Conservation (phyloP, 139 green algal genomes). For the Edaphochlamys debaryana region DNA sequence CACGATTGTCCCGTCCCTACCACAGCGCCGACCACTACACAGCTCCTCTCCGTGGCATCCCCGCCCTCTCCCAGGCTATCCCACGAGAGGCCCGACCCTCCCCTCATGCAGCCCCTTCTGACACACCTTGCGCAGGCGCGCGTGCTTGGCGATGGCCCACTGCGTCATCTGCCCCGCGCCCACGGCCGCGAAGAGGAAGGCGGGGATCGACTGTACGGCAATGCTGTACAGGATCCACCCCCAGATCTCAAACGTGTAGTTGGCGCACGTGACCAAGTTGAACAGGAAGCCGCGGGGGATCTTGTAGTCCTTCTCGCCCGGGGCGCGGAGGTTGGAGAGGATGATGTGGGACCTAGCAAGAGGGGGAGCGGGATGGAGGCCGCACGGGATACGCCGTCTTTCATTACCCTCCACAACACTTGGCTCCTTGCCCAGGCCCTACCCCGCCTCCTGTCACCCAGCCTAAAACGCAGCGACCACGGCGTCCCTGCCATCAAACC, state of each 20-base stretch:
- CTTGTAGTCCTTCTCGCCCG: conserved; percentile 85
- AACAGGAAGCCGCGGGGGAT: conserved; percentile 94
- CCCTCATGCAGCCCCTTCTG: neutral
- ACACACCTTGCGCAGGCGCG: conserved; percentile 84
- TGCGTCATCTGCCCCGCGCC: conserved; percentile 86
- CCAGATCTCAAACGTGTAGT: conserved; percentile 90
- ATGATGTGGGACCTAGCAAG: conserved; percentile 88
- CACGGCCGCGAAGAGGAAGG: conserved; percentile 84
- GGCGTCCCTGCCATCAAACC: no score
- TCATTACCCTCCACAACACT: no score
- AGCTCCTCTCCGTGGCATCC: no score
- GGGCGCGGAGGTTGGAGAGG: conserved; percentile 81
- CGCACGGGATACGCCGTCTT: no score
- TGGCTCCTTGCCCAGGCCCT: no score
- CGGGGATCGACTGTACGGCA: conserved; percentile 82
- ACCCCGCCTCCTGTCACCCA: no score
- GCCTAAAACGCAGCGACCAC: no score
- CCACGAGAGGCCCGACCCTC: neutral
- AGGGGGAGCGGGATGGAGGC: no score
- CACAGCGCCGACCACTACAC: no score
- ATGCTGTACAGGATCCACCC: conserved; percentile 93
- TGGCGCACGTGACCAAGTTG: conserved; percentile 96
- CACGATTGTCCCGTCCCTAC: no score
- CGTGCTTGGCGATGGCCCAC: conserved; percentile 96
- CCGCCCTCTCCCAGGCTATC: no score